Base-by-base conservation (phyloP, 768 basidiomycete species). In the Trametes maxima region DNA sequence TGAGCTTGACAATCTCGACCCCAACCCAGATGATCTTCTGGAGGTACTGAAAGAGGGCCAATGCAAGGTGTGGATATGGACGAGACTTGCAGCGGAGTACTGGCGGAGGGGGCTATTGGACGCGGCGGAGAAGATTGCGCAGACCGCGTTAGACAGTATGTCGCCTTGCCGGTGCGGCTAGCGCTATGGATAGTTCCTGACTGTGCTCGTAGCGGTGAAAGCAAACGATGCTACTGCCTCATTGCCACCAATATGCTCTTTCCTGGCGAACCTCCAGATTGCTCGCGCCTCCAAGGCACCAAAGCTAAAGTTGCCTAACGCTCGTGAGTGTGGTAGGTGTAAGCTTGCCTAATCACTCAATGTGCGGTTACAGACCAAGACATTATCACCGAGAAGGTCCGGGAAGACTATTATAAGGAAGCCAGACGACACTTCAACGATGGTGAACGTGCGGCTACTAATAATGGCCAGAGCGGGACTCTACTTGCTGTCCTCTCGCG, bases 251-350 rank as follows among this genome's bases (percentile, higher is more conserved):
- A 82, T 94, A 65, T 89, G 90, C 69, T 84, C 89, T 17, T 78
- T 98, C 46, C 80, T 95, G 13, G 95, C 94, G 3, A 95, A 94
- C 75, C 83, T 96, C 50, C 85, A 90, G 59, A 82, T 98, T 59
- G 85, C 89, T 2, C 80, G 86, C 67, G 90, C 94, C 0, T 84
- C 90, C 21, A 83, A 82, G 54, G 95, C 95, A 12, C 96, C 96
- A 0, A 97, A 95, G 69, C 69, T 89, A 2, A 79, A 90, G 22
- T 73, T 96, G 1, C 69, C 79, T 0, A 83, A 89, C 67, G 87
- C 94, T 63, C 86, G 93, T 94, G 69, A 70, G 92, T 79, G 55
- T 60, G 10, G 14, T 57, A 6, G 16, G 33, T 25, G 33, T 19
- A 33, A n/a, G 54, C 1, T 46, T 22, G 4, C 19, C 13, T 11